Conservation (phyloP, 2,329 filamentous ascomycete genomes). For the Chaetomiaceae sp. region DNA sequence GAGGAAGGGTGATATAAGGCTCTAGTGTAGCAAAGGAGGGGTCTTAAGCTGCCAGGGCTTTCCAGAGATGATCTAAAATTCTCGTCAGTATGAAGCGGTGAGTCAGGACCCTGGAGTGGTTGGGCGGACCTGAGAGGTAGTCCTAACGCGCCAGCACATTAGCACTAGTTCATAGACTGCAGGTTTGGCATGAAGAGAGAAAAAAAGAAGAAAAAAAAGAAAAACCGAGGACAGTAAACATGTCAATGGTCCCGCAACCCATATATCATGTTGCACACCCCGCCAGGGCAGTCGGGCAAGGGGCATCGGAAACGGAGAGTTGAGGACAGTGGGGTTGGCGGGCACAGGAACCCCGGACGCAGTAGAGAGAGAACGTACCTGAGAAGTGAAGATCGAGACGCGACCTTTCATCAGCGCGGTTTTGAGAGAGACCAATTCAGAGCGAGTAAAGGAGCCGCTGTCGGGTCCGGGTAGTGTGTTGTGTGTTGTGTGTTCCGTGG, state of each 20-base stretch:
- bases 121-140: conserved; percentile 67
- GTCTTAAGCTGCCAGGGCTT: conserved; percentile 46
- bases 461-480: conserved; percentile 20
- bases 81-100: conserved; percentile 41
- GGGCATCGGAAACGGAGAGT: conserved; percentile 5
- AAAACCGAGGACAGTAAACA: conserved; percentile 5
- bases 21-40: conserved; percentile 27
- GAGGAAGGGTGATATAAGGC: conserved; percentile 20
- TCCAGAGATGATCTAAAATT: conserved; percentile 49
- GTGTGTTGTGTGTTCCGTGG: conserved; percentile 13
- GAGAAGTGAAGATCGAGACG: conserved; percentile 80
- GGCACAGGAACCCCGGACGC: conserved; percentile 5
- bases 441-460: conserved; percentile 24
- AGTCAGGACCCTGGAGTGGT: conserved; percentile 35
- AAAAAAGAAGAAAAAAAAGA: too few relatives aligned
- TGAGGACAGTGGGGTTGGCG: conserved; percentile 12
- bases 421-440: conserved; percentile 37
- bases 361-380: conserved; percentile 53
- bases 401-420: conserved; percentile 81
- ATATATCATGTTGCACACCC: background rate
- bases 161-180: conserved; percentile 33
- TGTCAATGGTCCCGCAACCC: conserved; percentile 1
- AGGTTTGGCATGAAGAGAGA: conserved; percentile 5
- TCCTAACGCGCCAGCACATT: conserved; percentile 49
- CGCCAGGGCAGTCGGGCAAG: conserved; percentile 1